Evolutionary conservation across 495 filamentous ascomycete genomes (phyloP).

Genomic region (Evernia prunastri): DNA sequence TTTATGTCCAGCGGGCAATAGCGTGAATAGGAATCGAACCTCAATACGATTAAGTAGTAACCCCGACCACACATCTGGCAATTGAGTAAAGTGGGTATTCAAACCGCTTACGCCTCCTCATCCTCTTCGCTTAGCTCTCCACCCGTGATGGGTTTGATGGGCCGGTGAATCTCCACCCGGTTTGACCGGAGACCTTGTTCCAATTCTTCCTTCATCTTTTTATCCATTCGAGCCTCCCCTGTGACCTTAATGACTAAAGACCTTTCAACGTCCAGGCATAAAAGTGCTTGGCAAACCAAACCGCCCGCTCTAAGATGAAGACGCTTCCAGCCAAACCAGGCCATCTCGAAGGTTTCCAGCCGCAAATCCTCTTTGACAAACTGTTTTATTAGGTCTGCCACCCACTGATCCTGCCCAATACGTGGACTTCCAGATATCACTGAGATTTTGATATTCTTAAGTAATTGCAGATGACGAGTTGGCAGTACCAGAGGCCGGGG

Average conservation of each 20-base stretch:
- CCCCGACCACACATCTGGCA: no score
- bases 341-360: slow-evolving; percentile 18
- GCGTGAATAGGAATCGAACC: no score
- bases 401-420: slow-evolving; percentile 7
- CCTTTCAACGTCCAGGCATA: slow-evolving; percentile 13
- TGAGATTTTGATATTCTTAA: slow-evolving; percentile 18
- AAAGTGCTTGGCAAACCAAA: slow-evolving; percentile 13
- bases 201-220: slow-evolving; percentile 12
- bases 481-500: slow-evolving; percentile 52
- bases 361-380: slow-evolving; percentile 1
- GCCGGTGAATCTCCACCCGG: slow-evolving; percentile 2
- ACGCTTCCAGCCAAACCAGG: slow-evolving; percentile 14
- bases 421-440: slow-evolving; percentile 5
- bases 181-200: neutral
- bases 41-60: no score
- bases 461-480: slow-evolving; percentile 14
- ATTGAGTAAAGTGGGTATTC: no score
- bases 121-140: slow-evolving; percentile 11
- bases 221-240: slow-evolving; percentile 15
- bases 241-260: slow-evolving; percentile 7
- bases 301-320: slow-evolving; percentile 4
- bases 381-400: slow-evolving; percentile 13
- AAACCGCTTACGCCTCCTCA: neutral
- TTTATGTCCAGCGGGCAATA: no score
- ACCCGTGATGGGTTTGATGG: slow-evolving; percentile 7